Evolutionary conservation across 768 basidiomycete species (phyloP), one percentile per base, ranked within the genome.

Genomic region (Phylloporus sp.): DNA sequence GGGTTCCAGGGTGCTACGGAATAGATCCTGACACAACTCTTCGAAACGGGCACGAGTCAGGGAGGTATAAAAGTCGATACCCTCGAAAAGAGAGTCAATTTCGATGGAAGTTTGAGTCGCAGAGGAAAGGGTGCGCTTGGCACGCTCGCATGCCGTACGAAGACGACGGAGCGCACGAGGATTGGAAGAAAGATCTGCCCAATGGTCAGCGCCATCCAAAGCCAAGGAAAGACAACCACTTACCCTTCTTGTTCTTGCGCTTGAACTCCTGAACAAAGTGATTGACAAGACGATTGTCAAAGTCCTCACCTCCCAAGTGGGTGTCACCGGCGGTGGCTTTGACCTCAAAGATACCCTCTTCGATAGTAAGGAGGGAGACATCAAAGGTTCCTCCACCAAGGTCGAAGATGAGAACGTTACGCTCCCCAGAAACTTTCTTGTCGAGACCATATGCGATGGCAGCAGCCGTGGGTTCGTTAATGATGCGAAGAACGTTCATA

Each of bases 361-460:
- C 91, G 53, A 96, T 95, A 49, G 90, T 94, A 51, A 97, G 73
- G 47, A 97, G 88, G 24, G 93, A 95, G 28, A 95, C 93, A 82
- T 96, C 93, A 70, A 95, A 97, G 29, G 94, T 96, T 75, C 93
- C 94, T 75, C 94, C 94, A 53, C 93, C 94, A 32, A 97, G 86
- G 77, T 98, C 94, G 74, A 96, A 97, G 68, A 97, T 95, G 63
- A 97, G 80, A 59, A 98, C 93, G 65, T 96, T 95, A 51, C 87
- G 86, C 71, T 98, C 94, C 55, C 88, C 85, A 24, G 68, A 67
- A 48, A 87, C 82, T 72, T 95, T 90, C 75, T 93, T 92, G 75
- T 97, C 94, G 43, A 98, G 89, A 74, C 94, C 94, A 71, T 98
- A 97, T 28, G 94, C 94, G 62, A 97, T 97, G 54, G 94, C 94